Base-by-base conservation (phyloP, 345 rosid species). In the Eucalyptus cloeziana region DNA sequence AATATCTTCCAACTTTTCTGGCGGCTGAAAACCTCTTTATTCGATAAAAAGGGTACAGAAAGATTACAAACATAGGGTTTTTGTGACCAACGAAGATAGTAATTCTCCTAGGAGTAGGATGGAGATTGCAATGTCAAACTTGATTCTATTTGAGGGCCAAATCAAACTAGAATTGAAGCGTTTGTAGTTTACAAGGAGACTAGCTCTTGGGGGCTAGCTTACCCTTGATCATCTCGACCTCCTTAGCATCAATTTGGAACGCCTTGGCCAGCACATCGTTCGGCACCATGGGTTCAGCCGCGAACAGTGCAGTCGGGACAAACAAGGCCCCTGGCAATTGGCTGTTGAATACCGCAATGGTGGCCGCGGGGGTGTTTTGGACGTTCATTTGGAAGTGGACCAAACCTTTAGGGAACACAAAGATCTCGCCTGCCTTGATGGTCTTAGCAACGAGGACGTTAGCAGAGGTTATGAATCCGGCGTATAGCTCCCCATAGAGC, bases 341-440 rank as follows among this genome's bases (percentile, higher is more conserved):
- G 89, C 97, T 95, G 86, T 94, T 92, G 83, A 95, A 95, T 56
- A 92, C 95, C 0, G 94, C 87, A 6, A 95, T 86, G 43, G 92
- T 95, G 50, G 95, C 52, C 2, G 96, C 94, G 25, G 92, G 91
- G 15, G 25, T 87, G 3, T 14, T 2, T 13, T 92, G 93, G 43
- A 80, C 60, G 89, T 95, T 95, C 94, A 87, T 92, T 92, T 95
- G 96, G 90, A 92, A 95, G 91, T 95, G 97, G 11, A 95, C 93
- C 47, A 94, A 91, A 13, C 93, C 97, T 88, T 64, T 94, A 1
- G 97, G 97, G 88, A 94, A 94, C 76, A 94, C 93, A 51, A 93
- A 95, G 19, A 87, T 1, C 9, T 94, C 95, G 16, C 96, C 96
- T 80, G 92, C 90, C 87, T 90, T 92, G 86, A 95, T 88, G 24